Conservation (phyloP, 2,329 filamentous ascomycete species). For the Penicillium decumbens region DNA sequence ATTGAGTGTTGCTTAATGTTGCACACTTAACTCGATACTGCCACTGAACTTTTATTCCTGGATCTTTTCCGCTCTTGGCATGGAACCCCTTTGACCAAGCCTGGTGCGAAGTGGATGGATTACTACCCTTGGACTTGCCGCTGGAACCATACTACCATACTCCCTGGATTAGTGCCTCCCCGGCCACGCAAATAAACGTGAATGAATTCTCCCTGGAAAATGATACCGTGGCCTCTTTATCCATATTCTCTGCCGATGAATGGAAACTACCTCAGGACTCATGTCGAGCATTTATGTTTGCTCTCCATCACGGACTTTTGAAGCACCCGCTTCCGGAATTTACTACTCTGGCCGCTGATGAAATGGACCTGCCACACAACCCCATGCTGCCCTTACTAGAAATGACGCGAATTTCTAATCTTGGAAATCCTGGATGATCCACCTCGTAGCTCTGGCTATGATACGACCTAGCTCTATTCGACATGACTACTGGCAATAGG, state of each 20-base stretch:
- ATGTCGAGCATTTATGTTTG: conserved; percentile 19
- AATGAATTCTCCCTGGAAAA: conserved; percentile 12
- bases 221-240: conserved; percentile 8
- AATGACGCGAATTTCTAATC: conserved; percentile 5
- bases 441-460: conserved; percentile 9
- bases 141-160: conserved; percentile 5
- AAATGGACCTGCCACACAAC: conserved; percentile 11
- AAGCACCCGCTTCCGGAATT: conserved; percentile 14
- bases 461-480: background rate
- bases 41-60: conserved; percentile 18
- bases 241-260: conserved; percentile 3
- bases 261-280: conserved; percentile 13
- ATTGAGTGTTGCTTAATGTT: conserved; percentile 41
- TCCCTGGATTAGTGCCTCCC: conserved; percentile 4
- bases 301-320: conserved; percentile 9
- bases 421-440: conserved; percentile 11
- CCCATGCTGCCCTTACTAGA: conserved; percentile 1
- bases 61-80: conserved; percentile 12
- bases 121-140: conserved; percentile 6
- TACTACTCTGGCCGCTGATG: conserved; percentile 12
- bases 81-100: conserved; percentile 25
- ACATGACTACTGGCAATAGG: conserved; percentile 6
- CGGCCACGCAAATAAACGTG: conserved; percentile 8
- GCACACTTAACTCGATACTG: conserved; percentile 28
- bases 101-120: conserved; percentile 28